phyloP scores from a whole-genome alignment of 495 filamentous ascomycete genomes.

The Cercophora sp. region DNA sequence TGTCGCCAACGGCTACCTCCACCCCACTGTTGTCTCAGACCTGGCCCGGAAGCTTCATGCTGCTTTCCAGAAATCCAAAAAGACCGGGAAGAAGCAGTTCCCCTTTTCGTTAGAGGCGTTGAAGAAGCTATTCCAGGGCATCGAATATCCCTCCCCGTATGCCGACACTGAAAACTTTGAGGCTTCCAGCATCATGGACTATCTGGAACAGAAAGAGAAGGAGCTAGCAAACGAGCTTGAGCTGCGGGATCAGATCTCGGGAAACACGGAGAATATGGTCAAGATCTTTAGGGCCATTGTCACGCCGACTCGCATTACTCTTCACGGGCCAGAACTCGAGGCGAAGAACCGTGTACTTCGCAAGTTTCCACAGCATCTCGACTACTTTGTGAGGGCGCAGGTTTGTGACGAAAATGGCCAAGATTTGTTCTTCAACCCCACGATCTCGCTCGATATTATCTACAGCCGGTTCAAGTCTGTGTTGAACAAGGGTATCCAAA shows the following conservation, averaged over 20 bases:
- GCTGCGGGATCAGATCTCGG: conserved; percentile 22
- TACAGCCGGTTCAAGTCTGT: conserved; percentile 58
- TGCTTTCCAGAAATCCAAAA: conserved; percentile 10
- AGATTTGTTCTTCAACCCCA: conserved; percentile 53
- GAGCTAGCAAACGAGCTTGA: conserved; percentile 26
- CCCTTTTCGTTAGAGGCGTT: conserved; percentile 43
- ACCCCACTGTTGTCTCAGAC: conserved; percentile 37
- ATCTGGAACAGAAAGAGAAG: conserved; percentile 39
- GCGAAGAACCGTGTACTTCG: conserved; percentile 70
- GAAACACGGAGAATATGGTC: conserved; percentile 23
- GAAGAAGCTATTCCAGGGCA: conserved; percentile 41
- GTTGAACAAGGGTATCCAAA: conserved; percentile 51
- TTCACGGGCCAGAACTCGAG: conserved; percentile 68
- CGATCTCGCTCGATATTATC: conserved; percentile 50
- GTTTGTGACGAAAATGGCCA: conserved; percentile 69
- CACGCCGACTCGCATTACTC: conserved; percentile 63
- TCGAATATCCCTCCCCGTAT: conserved; percentile 46
- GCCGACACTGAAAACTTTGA: conserved; percentile 43
- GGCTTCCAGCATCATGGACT: conserved; percentile 36
- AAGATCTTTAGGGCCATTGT: conserved; percentile 59
- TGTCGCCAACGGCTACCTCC: conserved; percentile 48
- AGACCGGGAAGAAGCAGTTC: conserved; percentile 3
- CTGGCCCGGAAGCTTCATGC: conserved; percentile 29
- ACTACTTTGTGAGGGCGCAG: conserved; percentile 64
- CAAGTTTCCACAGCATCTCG: conserved; percentile 57